Conservation (phyloP, 2,329 filamentous ascomycete genomes). For the Diaporthe sp. region DNA sequence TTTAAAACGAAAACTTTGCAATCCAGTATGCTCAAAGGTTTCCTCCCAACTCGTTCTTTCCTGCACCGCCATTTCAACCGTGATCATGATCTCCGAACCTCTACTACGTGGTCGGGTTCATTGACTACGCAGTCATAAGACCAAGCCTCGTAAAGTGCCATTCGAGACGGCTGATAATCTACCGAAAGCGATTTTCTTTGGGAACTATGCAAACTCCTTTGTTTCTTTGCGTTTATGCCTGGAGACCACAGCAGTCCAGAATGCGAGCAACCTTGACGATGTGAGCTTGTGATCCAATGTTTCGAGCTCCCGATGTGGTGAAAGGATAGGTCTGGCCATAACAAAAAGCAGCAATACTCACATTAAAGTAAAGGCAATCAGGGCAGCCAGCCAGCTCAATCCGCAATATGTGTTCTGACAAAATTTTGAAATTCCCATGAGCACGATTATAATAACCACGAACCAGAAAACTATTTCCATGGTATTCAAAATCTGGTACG, state of each 20-base stretch:
- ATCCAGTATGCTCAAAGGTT: too few species aligned
- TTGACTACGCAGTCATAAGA: too few species aligned
- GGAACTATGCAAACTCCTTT: neutral
- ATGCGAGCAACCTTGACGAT: neutral
- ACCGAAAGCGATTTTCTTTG: neutral
- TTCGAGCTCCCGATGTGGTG: rapidly evolving
- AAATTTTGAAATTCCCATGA: neutral
- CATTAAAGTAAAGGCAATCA: neutral
- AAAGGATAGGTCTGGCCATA: neutral
- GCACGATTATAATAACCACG: neutral
- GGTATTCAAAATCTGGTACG: neutral
- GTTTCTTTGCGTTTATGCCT: neutral
- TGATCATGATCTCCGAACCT: too few species aligned
- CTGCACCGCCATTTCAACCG: neutral
- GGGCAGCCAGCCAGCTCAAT: neutral
- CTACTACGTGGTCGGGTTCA: too few species aligned
- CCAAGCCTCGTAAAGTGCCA: too few species aligned
- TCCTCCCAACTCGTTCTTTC: neutral
- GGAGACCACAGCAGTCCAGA: neutral
- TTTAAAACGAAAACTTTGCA: too few species aligned
- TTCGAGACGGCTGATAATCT: neutral
- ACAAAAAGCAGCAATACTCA: neutral
- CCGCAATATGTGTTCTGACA: neutral
- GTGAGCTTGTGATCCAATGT: neutral
- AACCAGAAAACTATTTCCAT: constrained; percentile 4